Conservation (phyloP, 305 asterid species). For the Fraxinus greggii region DNA sequence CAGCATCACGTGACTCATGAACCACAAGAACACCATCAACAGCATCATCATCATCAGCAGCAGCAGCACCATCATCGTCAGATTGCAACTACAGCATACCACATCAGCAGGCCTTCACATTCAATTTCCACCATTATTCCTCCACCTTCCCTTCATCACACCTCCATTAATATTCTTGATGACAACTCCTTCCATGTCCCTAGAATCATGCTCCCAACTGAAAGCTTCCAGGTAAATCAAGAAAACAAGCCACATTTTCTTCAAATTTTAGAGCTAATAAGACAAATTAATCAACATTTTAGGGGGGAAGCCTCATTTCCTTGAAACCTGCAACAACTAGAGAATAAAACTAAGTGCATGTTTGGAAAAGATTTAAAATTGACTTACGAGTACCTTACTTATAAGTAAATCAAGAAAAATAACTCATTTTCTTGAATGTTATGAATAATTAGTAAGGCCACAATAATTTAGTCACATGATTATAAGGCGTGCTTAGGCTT, state of each 20-base stretch:
- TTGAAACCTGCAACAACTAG: neutral
- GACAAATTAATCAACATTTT: neutral
- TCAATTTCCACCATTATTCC: constrained; percentile 74
- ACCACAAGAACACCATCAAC: constrained; percentile 6
- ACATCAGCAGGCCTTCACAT: constrained; percentile 73
- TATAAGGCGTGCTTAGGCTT: neutral
- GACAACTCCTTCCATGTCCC: constrained; percentile 68
- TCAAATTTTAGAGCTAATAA: neutral
- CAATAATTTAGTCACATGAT: constrained; percentile 5
- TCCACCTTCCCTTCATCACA: constrained; percentile 67
- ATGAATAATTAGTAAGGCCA: neutral
- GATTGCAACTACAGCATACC: constrained; percentile 56
- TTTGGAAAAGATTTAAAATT: constrained; percentile 6
- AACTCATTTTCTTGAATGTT: neutral
- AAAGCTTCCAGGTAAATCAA: constrained; percentile 61
- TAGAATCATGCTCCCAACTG: constrained; percentile 58
- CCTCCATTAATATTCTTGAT: constrained; percentile 60
- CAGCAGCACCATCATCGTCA: constrained; percentile 22
- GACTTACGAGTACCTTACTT: neutral
- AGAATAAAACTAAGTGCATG: neutral
- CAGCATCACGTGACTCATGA: constrained; percentile 50
- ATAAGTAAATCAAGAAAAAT: neutral
- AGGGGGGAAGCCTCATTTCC: neutral
- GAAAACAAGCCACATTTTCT: neutral
- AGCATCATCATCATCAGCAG: constrained; percentile 22